A percentile compares a stretch with the other conserved stretches of the same genome.
These are phyloP conservation scores for Fagopyrum homotropicum DNA, from an alignment of 148 eudicot genomes.

Conservation along the genomic window DNA sequence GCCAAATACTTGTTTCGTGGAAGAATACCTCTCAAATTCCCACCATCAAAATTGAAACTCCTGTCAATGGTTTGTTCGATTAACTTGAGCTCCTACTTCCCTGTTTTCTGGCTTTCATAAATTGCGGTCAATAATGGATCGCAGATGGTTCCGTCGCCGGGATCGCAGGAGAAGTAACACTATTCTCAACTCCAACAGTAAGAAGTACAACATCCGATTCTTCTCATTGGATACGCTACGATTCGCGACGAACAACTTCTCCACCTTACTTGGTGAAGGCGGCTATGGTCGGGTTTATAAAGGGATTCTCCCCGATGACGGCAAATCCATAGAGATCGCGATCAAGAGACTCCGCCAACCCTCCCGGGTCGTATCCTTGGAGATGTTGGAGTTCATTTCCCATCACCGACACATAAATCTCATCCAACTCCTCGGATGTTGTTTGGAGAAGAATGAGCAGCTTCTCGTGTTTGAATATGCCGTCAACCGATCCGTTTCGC, in stretches of 20 bases:
- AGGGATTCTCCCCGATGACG: background rate
- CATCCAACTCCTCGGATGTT: background rate
- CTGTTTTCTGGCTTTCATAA: background rate
- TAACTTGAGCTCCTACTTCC: too few species aligned
- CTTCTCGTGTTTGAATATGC: background rate
- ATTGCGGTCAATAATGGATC: background rate
- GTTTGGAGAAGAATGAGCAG: background rate
- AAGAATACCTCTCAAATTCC: too few species aligned
- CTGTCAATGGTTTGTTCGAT: too few species aligned
- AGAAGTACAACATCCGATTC: background rate
- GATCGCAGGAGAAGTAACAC: background rate
- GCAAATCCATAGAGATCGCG: background rate
- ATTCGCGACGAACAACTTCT: slow-evolving; percentile 7
- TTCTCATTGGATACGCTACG: background rate
- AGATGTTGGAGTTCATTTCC: background rate
- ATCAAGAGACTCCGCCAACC: background rate
- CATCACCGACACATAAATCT: background rate
- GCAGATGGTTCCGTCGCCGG: background rate
- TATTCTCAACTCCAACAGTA: background rate
- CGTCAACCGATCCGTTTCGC: background rate
- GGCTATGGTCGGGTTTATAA: background rate
- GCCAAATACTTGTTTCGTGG: too few species aligned
- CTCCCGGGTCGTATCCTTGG: background rate
- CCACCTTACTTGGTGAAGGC: background rate
- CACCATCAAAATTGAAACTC: too few species aligned